Base-by-base conservation (phyloP, 1,139 yeast genomes). In the Lodderomyces metapsilosis region DNA sequence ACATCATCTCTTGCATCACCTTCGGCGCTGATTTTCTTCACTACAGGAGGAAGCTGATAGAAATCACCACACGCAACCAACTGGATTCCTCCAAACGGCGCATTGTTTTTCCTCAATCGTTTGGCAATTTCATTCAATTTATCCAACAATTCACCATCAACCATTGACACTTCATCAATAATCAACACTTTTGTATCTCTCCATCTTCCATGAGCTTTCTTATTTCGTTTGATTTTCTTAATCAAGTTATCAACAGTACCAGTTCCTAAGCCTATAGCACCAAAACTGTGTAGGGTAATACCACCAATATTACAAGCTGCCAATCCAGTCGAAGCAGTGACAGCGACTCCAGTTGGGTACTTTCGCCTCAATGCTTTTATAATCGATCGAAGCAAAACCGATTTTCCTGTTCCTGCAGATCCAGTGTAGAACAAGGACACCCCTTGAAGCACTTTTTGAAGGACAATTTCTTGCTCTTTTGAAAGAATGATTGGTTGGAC, bases 391-490 rank as follows among this genome's bases (percentile, higher is more conserved):
- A 94, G 66, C 15, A 87, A 68, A 4, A 89, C 82, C 1, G 96
- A 88, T 58, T 89, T 89, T 54, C 98, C 98, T 1, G 97, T 89
- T 54, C 97, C 98, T 0, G 98, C 98, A 32, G 96, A 87, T 32
- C 98, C 98, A 0, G 97, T 89, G 55, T 86, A 89, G 57, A 89
- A 89, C 1, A 88, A 61, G 33, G 83, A 85, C 16, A 69, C 64
- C 0, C 88, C 74, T n/a, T 45, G 47, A 20, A 59, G 40, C 0
- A 66, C 76, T 41, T 67, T 57, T 20, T 62, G 56, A 9, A 71
- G 54, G 18, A 72, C 67, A 42, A 60, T 56, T 45, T 70, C 70
- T 50, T 73, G 78, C 47, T 73, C 76, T 11, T 58, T 47, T 0
- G 77, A 70, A 8, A 72, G 56, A 10, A 67, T 50, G 13, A 69